Conservation (phyloP, 257 asterid species). For the Coffea canephora region DNA sequence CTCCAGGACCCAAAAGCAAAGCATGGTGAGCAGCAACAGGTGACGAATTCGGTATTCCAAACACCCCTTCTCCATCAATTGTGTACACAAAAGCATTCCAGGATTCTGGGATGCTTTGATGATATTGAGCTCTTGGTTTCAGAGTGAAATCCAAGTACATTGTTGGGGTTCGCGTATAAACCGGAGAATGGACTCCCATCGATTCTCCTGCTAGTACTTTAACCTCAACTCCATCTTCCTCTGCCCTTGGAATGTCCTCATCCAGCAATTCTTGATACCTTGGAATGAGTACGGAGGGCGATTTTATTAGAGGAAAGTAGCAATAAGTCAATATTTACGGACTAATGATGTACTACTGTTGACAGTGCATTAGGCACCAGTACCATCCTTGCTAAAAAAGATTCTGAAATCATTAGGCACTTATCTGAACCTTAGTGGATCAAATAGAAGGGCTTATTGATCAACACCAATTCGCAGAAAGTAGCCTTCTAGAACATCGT, state of each 20-base stretch:
- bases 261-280: no score
- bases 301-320: no score
- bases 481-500: slow-evolving; percentile 5
- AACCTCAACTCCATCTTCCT: slow-evolving; percentile 68
- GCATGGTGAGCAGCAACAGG: slow-evolving; percentile 61
- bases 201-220: slow-evolving; percentile 86
- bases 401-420: no score
- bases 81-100: slow-evolving; percentile 79
- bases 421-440: no score
- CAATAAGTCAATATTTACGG: no score
- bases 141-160: slow-evolving; percentile 84
- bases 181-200: slow-evolving; percentile 83
- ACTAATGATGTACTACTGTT: no score
- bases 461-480: background rate
- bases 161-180: slow-evolving; percentile 79
- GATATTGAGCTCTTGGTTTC: slow-evolving; percentile 47
- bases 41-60: slow-evolving; percentile 41
- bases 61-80: slow-evolving; percentile 77
- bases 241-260: slow-evolving; percentile 62
- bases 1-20: slow-evolving; percentile 80
- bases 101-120: slow-evolving; percentile 66
- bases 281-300: no score
- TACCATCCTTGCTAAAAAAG: no score
- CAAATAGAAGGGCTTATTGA: background rate
- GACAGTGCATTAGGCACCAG: no score